These are phyloP conservation scores for Proliferodiscus dingleyae DNA, from an alignment of 2,329 filamentous ascomycete genomes.

Conservation along the genomic window DNA sequence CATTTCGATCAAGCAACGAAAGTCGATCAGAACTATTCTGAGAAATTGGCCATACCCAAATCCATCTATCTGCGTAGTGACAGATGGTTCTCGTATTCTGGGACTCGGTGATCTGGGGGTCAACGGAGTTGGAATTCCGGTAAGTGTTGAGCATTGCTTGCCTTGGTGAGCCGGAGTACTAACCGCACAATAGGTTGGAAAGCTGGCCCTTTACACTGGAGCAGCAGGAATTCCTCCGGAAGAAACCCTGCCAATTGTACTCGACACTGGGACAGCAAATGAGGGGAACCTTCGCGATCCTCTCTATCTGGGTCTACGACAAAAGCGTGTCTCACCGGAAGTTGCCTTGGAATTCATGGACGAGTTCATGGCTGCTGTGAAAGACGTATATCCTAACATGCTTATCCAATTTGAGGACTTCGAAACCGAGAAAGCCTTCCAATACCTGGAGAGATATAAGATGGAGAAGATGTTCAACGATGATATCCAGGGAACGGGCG, in stretches of 20 bases:
- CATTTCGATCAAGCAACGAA: constrained; percentile 90
- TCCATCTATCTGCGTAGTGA: constrained; percentile 94
- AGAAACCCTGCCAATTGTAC: constrained; percentile 70
- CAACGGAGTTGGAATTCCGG: constrained; percentile 96
- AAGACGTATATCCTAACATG: constrained; percentile 63
- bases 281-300: constrained; percentile 62
- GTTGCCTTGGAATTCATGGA: constrained; percentile 92
- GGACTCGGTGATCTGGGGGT: constrained; percentile 93
- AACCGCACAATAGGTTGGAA: constrained; percentile 62
- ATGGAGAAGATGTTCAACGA: constrained; percentile 98
- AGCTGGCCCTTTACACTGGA: constrained; percentile 89
- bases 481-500: constrained; percentile 95
- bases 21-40: constrained; percentile 82
- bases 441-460: constrained; percentile 84
- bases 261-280: constrained; percentile 63
- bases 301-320: constrained; percentile 84
- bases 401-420: constrained; percentile 95
- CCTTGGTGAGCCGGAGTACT: neutral
- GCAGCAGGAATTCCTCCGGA: constrained; percentile 90
- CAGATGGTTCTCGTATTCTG: constrained; percentile 87
- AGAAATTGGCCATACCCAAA: constrained; percentile 86
- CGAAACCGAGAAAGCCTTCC: constrained; percentile 88
- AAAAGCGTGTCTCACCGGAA: constrained; percentile 70
- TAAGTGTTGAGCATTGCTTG: constrained; percentile 38
- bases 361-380: constrained; percentile 90